Base-by-base conservation (phyloP, 202 grass and related monocot species). In the Carex sylvatica region DNA sequence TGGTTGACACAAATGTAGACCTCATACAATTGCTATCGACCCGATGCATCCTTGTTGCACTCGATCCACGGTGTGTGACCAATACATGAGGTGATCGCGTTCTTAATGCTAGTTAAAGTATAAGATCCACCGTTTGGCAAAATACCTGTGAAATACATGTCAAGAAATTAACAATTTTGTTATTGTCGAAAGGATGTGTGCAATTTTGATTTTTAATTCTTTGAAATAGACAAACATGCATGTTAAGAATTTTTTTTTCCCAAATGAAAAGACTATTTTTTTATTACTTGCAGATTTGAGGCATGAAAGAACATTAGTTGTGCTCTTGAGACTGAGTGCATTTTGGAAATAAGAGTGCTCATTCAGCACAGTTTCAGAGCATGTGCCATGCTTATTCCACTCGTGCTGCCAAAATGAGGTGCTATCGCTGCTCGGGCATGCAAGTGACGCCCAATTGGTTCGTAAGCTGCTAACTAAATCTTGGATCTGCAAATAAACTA, bases 1-100 rank as follows among this genome's bases (percentile, higher is more conserved):
- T 62, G 22, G 15, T 62, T 24, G 5, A 83, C 90, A 63, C 90
- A 92, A 8, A 89, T 46, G 83, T 40, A 87, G 58, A 92, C 46
- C 78, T 87, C 19, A 75, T 80, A 89, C 11, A 92, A 69, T 69
- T 85, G 80, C 59, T 38, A 85, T 38, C 61, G 23, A 42, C 24
- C 24, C 23, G 70, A 80, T 6, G 79, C 65, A 4, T 85, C 90
- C 19, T 65, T 71, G 83, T 83, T 89, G 73, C 90, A 92, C 36
- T 81, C 53, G 56, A 92, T 24, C 78, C 74, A 4, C 5, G 90
- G 85, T 62, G 79, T 3, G 56, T 68, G 83, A 24, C 69, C 63
- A 6, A 76, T 85, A 0, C 74, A 66, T 33, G 11, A 3, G 11
- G 9, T 6, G 79, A 92, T 83, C n/a, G 74, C 80, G 3, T 56